A percentile compares a stretch with the other conserved stretches of the same genome.
phyloP scores from a whole-genome alignment of 179 eudicot species.

The Silene vulgaris region DNA sequence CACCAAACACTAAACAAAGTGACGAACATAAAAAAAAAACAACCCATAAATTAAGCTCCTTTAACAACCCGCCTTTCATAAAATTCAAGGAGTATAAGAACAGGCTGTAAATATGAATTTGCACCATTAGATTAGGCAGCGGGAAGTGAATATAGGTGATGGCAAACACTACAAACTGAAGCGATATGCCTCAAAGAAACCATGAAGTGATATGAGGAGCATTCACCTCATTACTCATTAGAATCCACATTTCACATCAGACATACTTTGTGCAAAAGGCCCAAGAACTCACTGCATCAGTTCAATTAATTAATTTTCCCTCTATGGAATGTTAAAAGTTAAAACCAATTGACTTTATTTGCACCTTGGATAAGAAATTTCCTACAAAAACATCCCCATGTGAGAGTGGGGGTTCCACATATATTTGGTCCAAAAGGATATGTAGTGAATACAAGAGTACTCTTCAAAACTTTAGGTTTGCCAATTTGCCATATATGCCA shows the following conservation, averaged over 20 bases:
- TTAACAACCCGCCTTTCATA: not conserved
- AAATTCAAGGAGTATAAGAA: not conserved
- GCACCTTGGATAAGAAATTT: too few relatives aligned
- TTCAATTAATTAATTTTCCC: not conserved
- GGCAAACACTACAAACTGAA: not conserved
- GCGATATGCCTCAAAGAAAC: not conserved
- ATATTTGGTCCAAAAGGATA: too few relatives aligned
- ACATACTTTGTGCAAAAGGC: not conserved
- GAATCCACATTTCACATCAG: not conserved
- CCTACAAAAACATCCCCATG: too few relatives aligned
- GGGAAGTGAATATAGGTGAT: not conserved
- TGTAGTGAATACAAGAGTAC: too few relatives aligned
- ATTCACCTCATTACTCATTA: not conserved
- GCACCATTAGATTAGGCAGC: not conserved
- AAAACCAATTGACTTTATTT: not conserved
- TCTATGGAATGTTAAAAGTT: not conserved
- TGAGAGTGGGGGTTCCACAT: too few relatives aligned
- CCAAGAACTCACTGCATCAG: not conserved
- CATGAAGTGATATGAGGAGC: not conserved
- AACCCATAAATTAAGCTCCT: not conserved
- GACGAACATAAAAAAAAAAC: not conserved
- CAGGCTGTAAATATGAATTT: not conserved
- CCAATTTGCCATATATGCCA: too few relatives aligned
- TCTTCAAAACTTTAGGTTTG: too few relatives aligned
- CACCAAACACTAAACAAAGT: slow-evolving; percentile 4